These are phyloP conservation scores for Penicillium italicum DNA, from an alignment of 2,329 filamentous ascomycete genomes.

Conservation along the genomic window DNA sequence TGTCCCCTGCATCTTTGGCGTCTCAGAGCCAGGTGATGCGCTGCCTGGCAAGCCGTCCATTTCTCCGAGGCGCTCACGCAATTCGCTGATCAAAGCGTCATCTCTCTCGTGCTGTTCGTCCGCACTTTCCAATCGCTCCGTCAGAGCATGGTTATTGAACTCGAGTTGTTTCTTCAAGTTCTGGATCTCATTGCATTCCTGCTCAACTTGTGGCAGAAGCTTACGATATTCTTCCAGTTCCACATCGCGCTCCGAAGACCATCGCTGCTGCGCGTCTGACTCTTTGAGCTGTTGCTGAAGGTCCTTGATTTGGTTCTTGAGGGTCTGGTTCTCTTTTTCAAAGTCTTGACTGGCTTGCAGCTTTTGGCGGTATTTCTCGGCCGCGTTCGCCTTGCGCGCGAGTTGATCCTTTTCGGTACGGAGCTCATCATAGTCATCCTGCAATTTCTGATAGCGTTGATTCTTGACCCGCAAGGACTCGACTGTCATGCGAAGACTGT, in stretches of 20 bases:
- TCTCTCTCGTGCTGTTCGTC: constrained; percentile 44
- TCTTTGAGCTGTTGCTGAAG: constrained; percentile 48
- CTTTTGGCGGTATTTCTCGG: constrained; percentile 50
- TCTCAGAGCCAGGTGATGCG: constrained; percentile 38
- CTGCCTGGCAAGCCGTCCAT: constrained; percentile 41
- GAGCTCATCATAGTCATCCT: constrained; percentile 50
- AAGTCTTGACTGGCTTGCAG: constrained; percentile 48
- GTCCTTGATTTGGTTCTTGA: constrained; percentile 47
- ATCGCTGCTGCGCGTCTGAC: constrained; percentile 41
- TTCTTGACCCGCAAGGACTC: constrained; percentile 46
- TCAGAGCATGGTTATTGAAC: constrained; percentile 48
- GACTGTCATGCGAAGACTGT: constrained; percentile 43
- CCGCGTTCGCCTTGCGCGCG: constrained; percentile 47
- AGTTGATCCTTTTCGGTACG: constrained; percentile 48
- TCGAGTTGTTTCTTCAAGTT: constrained; percentile 48
- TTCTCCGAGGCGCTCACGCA: constrained; percentile 43
- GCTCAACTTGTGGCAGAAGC: constrained; percentile 47
- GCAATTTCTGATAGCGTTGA: constrained; percentile 45
- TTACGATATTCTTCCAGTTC: constrained; percentile 46
- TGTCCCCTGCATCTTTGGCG: constrained; percentile 39
- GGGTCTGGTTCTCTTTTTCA: constrained; percentile 47
- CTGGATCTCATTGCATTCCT: constrained; percentile 48
- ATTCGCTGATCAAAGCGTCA: constrained; percentile 41
- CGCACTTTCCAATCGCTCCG: constrained; percentile 42
- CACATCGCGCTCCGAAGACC: constrained; percentile 40